Evolutionary conservation across 805 yeast species (phyloP), one percentile per base, ranked within the genome.

Genomic region (Scheffersomyces lignosus): DNA sequence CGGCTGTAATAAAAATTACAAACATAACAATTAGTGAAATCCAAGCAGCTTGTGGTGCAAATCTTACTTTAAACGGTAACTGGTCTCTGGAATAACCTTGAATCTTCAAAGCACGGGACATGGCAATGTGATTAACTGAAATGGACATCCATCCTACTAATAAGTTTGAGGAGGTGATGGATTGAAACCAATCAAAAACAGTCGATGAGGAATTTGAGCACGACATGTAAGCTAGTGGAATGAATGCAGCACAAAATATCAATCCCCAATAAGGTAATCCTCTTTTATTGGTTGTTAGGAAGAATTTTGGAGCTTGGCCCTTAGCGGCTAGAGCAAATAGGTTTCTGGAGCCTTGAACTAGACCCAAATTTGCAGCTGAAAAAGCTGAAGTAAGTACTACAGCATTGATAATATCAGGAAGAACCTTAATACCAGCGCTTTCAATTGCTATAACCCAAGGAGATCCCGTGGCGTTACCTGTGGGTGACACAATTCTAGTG

Each of bases 371-470:
- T 17, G 58, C 66, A 22, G 69, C 68, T 8, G 67, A 59, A 29
- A 66, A 60, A 1, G 72, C 73, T 9, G 71, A 64, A 0, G 69
- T 59, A 34, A 66, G 47, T 22, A 66, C 66, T 24, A 61, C 61
- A 9, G 63, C 72, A 44, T 68, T 68, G 36, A 68, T 56, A 20
- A 64, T 51, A 41, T 55, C 57, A 8, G 67, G 69, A 15, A 68
- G 49, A 0, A 53, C 71, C 24, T 45, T 49, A 20, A 67, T 64
- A 6, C 58, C 58, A 7, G 61, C 62, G 26, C 53, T 44, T 33
- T 52, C 46, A 43, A 66, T 61, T 8, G 69, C 71, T 41, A 68
- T 52, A 12, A 68, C 72, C 37, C 65, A 68, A 10, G 72, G 71
- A 8, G 72, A 66, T 8, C 67, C 60, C 23, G 49, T 27, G 20